Conservation (phyloP, 2,329 filamentous ascomycete species). For the Phyllosticta paracitricarpa region DNA sequence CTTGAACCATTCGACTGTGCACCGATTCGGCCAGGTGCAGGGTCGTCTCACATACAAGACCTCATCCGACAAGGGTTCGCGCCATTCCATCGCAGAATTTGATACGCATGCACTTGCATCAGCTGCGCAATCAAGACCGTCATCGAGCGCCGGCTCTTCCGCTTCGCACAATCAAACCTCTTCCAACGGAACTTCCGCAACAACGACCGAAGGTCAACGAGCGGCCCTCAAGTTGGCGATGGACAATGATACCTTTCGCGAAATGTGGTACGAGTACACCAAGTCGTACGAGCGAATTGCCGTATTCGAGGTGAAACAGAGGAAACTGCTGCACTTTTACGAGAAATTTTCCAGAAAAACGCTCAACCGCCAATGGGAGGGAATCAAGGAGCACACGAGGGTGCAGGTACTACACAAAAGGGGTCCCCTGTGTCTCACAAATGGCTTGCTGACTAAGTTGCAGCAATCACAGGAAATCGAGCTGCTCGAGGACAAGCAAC, state of each 20-base stretch:
- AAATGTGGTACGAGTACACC: constrained; percentile 6
- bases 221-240: constrained; percentile 2
- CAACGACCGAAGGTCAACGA: background rate
- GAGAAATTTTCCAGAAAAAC: constrained; percentile 4
- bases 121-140: background rate
- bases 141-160: constrained; percentile 7
- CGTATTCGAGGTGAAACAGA: constrained; percentile 8
- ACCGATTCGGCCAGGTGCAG: constrained; percentile 3
- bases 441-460: background rate
- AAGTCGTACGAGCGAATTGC: constrained; percentile 4
- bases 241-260: constrained; percentile 1
- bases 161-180: constrained; percentile 1
- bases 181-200: background rate
- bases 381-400: background rate
- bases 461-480: constrained; percentile 31
- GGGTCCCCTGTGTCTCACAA: background rate
- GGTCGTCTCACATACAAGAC: constrained; percentile 4
- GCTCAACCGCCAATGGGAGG: background rate
- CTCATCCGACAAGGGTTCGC: constrained; percentile 2
- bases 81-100: constrained; percentile 3
- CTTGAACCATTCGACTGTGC: background rate
- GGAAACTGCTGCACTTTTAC: constrained; percentile 1
- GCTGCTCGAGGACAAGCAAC: constrained; percentile 35
- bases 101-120: constrained; percentile 1
- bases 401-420: background rate